These are phyloP conservation scores for Peronospora belbahrii DNA, from an alignment of 352 stramenopile species.

Conservation along the genomic window DNA sequence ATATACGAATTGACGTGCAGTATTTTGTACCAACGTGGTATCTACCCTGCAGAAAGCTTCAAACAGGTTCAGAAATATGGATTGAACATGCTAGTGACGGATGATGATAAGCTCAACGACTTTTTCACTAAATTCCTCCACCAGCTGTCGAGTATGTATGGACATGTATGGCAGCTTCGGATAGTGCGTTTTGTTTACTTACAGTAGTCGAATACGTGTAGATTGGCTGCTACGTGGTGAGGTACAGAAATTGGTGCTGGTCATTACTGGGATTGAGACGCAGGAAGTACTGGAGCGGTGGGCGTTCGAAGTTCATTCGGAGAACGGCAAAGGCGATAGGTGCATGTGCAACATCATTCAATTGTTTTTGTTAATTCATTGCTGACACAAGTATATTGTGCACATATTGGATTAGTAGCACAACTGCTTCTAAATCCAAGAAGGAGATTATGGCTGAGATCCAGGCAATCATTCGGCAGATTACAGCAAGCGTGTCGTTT, in stretches of 20 bases:
- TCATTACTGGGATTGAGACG: constrained; percentile 95
- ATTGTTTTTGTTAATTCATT: background rate
- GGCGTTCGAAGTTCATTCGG: constrained; percentile 95
- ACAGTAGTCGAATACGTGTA: constrained; percentile 9
- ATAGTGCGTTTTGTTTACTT: background rate
- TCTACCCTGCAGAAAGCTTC: constrained; percentile 99
- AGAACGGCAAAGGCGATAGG: constrained; percentile 32
- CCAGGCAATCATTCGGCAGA: constrained; percentile 98
- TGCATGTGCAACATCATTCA: constrained; percentile 12
- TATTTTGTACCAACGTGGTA: constrained; percentile 93
- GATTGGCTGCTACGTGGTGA: constrained; percentile 93
- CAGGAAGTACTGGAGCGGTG: constrained; percentile 97
- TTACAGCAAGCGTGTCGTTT: constrained; percentile 98
- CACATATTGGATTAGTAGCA: constrained; percentile 13
- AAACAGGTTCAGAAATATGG: constrained; percentile 96
- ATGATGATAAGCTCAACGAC: constrained; percentile 92
- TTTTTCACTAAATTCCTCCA: constrained; percentile 93
- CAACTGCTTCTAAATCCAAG: constrained; percentile 47
- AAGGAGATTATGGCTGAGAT: constrained; percentile 98
- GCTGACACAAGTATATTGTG: background rate
- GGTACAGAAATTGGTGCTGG: constrained; percentile 96
- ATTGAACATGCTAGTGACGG: constrained; percentile 96
- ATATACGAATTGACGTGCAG: constrained; percentile 23
- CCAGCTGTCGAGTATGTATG: constrained; percentile 74
- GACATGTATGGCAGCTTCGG: background rate